Percentiles rank a stretch among this genome's conserved stretches.
These are phyloP conservation scores for Trametes punicea DNA, from an alignment of 768 basidiomycete species.

Conservation along the genomic window DNA sequence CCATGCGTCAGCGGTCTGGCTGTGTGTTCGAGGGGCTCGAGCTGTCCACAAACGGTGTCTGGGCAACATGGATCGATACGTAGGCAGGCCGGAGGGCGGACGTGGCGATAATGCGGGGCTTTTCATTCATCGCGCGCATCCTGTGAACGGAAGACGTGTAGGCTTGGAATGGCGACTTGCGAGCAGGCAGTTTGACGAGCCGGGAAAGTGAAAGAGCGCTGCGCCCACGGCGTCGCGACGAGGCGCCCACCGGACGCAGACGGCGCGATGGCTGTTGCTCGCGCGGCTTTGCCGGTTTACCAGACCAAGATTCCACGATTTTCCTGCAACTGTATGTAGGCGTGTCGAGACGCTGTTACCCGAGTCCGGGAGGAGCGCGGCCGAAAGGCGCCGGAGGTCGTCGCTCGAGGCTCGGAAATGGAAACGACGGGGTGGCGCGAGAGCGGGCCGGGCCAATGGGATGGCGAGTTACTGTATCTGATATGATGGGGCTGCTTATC, in stretches of 20 bases:
- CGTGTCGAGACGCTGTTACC: too few species aligned
- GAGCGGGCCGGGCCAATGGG: conserved; percentile 3
- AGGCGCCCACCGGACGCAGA: neutral
- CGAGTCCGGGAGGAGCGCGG: neutral
- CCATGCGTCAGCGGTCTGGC: too few species aligned
- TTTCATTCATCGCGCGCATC: neutral
- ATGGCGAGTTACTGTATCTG: conserved; percentile 15
- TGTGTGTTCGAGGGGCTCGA: too few species aligned
- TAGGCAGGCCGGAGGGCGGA: neutral
- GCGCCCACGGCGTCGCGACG: neutral
- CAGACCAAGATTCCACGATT: too few species aligned
- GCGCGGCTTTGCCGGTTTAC: neutral
- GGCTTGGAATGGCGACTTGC: neutral
- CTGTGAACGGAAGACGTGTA: neutral
- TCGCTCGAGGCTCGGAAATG: neutral
- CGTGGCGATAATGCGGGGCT: neutral
- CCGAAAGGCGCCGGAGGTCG: neutral
- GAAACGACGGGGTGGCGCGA: neutral
- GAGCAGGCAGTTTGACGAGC: neutral
- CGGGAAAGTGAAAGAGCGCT: neutral
- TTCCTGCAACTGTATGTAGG: too few species aligned
- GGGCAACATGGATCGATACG: neutral
- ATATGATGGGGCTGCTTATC: conserved; percentile 14
- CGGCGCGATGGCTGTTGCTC: neutral
- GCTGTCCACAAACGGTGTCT: too few species aligned